Evolutionary conservation across 768 basidiomycete species (phyloP), one percentile per base, ranked within the genome.

Genomic region (Amanita brunnescens): DNA sequence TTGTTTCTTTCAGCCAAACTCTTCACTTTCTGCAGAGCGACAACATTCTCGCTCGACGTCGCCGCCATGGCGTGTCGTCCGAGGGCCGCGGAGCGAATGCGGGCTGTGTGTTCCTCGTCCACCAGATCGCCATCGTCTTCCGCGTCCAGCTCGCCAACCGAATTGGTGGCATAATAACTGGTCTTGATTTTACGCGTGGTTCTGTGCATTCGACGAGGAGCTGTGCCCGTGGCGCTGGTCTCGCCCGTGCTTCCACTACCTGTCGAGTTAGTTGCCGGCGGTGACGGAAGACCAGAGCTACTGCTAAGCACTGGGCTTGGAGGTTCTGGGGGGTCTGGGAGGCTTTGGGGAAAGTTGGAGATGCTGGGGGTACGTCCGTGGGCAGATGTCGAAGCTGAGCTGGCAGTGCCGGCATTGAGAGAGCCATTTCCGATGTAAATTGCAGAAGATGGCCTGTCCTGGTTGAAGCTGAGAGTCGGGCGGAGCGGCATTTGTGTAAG

Each of bases 241-340:
- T 82, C 82, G 38, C 81, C 83, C 3, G 79, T 81, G 58, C 85
- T 87, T 33, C 85, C 85, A 63, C 86, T 88, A 30, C 85, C 87
- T 1, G 87, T 89, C 9, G 87, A 90, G 61, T 89, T 90, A 16
- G 89, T 87, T 23, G 86, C 87, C 38, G 89, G 89, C 0, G 89
- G 89, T 20, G 87, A 89, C 1, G 89, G 88, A 5, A 91, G 64
- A 5, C 88, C 87, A 5, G 85, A 87, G 51, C 73, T 69, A 12
- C 61, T 59, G 55, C 68, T 70, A 30, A 73, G 67, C 20, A 69
- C 71, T 9, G 83, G 82, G 55, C 80, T 84, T n/a, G 83, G 80
- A 2, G 82, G 83, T 55, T 81, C 82, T 45, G 85, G 84, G 39
- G 87, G 75, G 58, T 84, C 82, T 2, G 86, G 85, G 16, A 86